Evolutionary conservation across 306 rosid genomes (phyloP), one percentile per base, ranked within the genome.

Genomic region (Pyrus pyrifolia): DNA sequence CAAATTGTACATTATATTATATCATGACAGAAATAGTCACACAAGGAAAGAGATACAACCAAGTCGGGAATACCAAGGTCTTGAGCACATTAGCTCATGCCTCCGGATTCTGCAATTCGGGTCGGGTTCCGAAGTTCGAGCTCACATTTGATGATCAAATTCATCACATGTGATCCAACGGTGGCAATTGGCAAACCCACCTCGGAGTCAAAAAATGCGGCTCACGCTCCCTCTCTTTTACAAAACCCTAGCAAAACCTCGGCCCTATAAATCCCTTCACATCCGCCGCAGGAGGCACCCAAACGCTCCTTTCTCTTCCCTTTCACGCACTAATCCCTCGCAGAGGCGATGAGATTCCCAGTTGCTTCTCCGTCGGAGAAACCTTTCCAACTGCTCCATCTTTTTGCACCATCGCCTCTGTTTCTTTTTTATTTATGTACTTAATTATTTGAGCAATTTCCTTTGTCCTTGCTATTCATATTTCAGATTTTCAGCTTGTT

Each of bases 61-160:
- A 1, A 15, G 6, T 49, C 1, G 0, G 2, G 8, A 2, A 49
- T 0, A 15, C 19, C 21, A 15, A 4, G 0, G 8, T 49, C 6
- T 10, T 58, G 15, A n/a, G 29, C 4, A 58, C 14, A 22, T 1
- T 2, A 33, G 29, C 0, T 57, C 7, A 46, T 46, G 53, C 2
- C 7, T 49, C 15, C 8, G 7, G 53, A 49, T 49, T 49, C 53
- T 13, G 0, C 53, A 49, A 14, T 1, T 49, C 53, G 8, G 19
- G 19, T 14, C 19, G 19, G 3, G 7, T 46, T 46, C 53, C 0
- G 19, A 5, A 17, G 53, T 46, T 46, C 19, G 3, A 4, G 19
- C 19, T 45, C 52, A 55, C 27, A 55, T n/a, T 55, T 55, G 61
- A 55, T 22, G n/a, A 8, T n/a, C 61, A 55, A 55, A n/a, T 19